Evolutionary conservation across 495 filamentous ascomycete species (phyloP).

Genomic region (Podospora pseudocomata): DNA sequence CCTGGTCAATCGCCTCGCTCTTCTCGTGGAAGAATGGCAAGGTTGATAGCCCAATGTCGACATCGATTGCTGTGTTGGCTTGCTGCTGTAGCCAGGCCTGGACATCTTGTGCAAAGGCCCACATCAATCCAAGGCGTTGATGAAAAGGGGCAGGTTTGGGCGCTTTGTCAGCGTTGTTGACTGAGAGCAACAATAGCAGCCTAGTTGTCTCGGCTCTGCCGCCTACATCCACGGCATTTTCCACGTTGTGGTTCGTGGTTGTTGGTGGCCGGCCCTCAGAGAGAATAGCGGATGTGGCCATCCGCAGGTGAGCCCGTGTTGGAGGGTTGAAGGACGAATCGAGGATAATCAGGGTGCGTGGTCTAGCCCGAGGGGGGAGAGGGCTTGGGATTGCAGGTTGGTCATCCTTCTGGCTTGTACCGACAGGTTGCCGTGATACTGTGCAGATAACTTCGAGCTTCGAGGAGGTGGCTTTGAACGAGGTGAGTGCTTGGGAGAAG

Average conservation of each 20-base stretch:
- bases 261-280: conserved; percentile 18
- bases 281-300: conserved; percentile 67
- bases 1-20: conserved; percentile 59
- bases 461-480: conserved; percentile 53
- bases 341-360: conserved; percentile 65
- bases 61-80: conserved; percentile 21
- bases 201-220: conserved; percentile 39
- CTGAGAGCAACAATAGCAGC: conserved; percentile 76
- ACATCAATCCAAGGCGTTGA: conserved; percentile 84
- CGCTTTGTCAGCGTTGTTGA: conserved; percentile 92
- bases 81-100: conserved; percentile 17
- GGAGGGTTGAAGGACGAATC: conserved; percentile 97
- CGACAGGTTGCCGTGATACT: neutral
- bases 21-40: conserved; percentile 86
- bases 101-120: conserved; percentile 67
- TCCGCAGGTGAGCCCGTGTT: conserved; percentile 73
- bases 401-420: neutral
- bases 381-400: conserved; percentile 7
- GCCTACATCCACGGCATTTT: neutral
- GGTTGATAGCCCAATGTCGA: conserved; percentile 82
- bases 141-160: conserved; percentile 78
- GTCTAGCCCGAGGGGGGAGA: conserved; percentile 24
- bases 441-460: conserved; percentile 58
- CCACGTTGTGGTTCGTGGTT: neutral
- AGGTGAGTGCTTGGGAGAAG: conserved; percentile 51